These are phyloP conservation scores for Saitozyma sp. DNA, from an alignment of 768 basidiomycete species.

Conservation along the genomic window DNA sequence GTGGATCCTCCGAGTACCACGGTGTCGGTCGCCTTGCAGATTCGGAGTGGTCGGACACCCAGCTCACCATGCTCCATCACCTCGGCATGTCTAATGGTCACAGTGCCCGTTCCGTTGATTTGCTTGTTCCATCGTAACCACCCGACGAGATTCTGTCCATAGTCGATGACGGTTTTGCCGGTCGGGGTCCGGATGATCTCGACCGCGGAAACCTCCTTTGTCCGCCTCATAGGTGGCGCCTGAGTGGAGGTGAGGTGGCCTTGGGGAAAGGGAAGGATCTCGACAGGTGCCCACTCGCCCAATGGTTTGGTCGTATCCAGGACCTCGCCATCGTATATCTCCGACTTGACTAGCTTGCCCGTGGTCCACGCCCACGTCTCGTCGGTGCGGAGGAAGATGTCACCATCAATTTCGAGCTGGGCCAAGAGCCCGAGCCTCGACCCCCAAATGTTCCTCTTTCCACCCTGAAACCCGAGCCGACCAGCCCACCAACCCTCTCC, in stretches of 20 bases:
- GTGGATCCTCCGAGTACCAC: slow-evolving; percentile 17
- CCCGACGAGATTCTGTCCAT: slow-evolving; percentile 42
- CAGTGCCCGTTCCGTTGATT: neutral
- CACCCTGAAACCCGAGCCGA: slow-evolving; percentile 7
- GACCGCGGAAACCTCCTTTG: slow-evolving; percentile 8
- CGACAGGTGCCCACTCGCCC: neutral
- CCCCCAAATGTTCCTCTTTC: slow-evolving; percentile 27
- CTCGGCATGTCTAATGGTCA: slow-evolving; percentile 35
- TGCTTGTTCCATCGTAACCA: slow-evolving; percentile 31
- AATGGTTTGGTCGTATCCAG: slow-evolving; percentile 11
- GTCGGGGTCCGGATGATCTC: slow-evolving; percentile 33
- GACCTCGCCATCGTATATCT: slow-evolving; percentile 31
- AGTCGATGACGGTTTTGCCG: slow-evolving; percentile 38
- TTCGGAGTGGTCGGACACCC: slow-evolving; percentile 28
- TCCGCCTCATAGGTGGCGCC: slow-evolving; percentile 29
- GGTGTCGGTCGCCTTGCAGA: slow-evolving; percentile 22
- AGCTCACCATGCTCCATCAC: slow-evolving; percentile 38
- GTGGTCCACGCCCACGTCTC: slow-evolving; percentile 23
- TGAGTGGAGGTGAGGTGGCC: slow-evolving; percentile 24
- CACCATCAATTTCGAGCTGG: slow-evolving; percentile 34
- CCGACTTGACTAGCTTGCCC: slow-evolving; percentile 18
- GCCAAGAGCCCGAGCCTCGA: slow-evolving; percentile 27
- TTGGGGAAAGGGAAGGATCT: slow-evolving; percentile 14
- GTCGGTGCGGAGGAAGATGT: slow-evolving; percentile 15
- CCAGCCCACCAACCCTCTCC: slow-evolving; percentile 26